Conservation (phyloP, 148 eudicot genomes). For the Fagopyrum tataricum region DNA sequence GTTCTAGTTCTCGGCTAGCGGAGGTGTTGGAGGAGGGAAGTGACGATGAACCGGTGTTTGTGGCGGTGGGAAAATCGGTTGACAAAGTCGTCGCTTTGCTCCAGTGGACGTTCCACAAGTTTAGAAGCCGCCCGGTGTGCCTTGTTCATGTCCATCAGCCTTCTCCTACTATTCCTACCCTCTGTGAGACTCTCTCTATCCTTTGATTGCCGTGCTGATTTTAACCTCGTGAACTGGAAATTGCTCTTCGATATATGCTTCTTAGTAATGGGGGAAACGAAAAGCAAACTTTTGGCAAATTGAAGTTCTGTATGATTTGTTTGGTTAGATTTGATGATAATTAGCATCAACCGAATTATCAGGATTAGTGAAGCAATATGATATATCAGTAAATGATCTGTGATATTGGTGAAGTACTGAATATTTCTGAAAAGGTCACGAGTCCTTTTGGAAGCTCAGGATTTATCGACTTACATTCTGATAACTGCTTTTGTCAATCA, state of each 20-base stretch:
- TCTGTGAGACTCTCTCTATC: slow-evolving; percentile 30
- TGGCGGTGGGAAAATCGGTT: slow-evolving; percentile 53
- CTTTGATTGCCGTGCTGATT: neutral
- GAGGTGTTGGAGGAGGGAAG: slow-evolving; percentile 8
- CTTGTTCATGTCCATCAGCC: slow-evolving; percentile 77
- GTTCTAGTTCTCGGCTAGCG: neutral
- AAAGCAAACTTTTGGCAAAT: no score
- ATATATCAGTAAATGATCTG: no score
- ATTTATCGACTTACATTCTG: no score
- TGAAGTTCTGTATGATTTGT: no score
- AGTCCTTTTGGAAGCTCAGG: no score
- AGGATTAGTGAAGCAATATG: no score
- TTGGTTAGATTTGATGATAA: no score
- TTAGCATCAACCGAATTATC: no score
- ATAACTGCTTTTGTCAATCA: neutral
- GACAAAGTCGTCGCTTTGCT: slow-evolving; percentile 42
- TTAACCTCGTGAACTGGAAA: neutral
- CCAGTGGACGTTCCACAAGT: slow-evolving; percentile 40
- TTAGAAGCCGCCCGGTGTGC: slow-evolving; percentile 33
- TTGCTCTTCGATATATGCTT: slow-evolving; percentile 1
- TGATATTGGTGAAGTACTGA: no score
- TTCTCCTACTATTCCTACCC: slow-evolving; percentile 69
- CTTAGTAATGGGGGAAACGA: neutral
- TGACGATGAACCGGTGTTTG: slow-evolving; percentile 37
- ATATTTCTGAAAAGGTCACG: no score